Base-by-base conservation (phyloP, 768 basidiomycete species). In the Sarcodon aspratus region DNA sequence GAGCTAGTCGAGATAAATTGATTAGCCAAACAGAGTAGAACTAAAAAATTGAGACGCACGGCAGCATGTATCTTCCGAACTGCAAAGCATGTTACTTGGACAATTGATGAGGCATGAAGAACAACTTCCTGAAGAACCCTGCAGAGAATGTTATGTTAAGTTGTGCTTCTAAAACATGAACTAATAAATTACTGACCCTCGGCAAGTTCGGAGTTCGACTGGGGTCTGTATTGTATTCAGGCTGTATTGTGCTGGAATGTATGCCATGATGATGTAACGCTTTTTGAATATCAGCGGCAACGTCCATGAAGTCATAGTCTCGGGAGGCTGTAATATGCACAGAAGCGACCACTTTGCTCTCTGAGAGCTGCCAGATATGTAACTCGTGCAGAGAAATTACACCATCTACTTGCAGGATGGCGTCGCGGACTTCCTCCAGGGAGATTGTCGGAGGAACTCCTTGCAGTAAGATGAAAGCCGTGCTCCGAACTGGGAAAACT, bases 301-400 rank as follows among this genome's bases (percentile, higher is more conserved):
- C 78, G 1, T 75, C 79, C 89, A 97, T 97, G 61, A 97, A 98
- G 58, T 96, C 93, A 49, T 80, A 75, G 17, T 79, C 78, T 45
- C 82, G 75, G 36, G 81, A 81, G 7, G 92, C 80, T 56, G 88
- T 77, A 44, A 99, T 90, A 65, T 99, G 96, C 21, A 99, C 95
- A 1, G 89, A 94, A 9, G 94, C 94, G 38, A 99, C 85, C 48
- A 93, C 80, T 62, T 96, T 97, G 49, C 78, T 80, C 66, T 99
- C 96, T 9, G 91, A 94, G 44, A 99, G 76, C 59, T 95, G 92
- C 96, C 96, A 99, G 47, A 98, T 80, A 66, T 99, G 96, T 27
- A 99, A 74, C 61, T 97, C 91, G 58, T 98, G 96, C 31, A 98
- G 70, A 18, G 86, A 87, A 47, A 82, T 66, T 27, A 94, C 96